phyloP scores from a whole-genome alignment of 2,329 filamentous ascomycete species.

The Diaporthe aspalathi region DNA sequence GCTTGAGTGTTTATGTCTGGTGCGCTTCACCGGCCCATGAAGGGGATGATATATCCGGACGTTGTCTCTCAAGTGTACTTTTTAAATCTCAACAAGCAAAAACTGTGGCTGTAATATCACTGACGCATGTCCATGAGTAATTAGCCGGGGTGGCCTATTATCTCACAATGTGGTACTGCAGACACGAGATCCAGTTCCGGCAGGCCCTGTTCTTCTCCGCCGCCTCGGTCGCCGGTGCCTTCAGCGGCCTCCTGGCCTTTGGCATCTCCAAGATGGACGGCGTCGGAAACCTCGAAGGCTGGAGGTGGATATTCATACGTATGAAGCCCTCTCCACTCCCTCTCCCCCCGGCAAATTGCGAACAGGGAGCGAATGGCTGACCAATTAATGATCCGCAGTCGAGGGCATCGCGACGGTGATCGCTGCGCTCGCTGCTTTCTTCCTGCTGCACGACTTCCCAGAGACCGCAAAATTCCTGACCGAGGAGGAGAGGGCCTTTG shows the following conservation, averaged over 20 bases:
- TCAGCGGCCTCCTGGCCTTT: conserved; percentile 70
- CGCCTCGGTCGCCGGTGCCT: conserved; percentile 82
- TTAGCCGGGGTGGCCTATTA: conserved; percentile 56
- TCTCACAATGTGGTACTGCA: conserved; percentile 69
- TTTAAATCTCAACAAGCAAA: too few species aligned
- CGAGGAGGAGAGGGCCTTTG: conserved; percentile 75
- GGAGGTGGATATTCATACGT: conserved; percentile 66
- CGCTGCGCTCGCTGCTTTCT: conserved; percentile 72
- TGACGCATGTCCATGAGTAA: neutral
- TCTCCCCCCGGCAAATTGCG: too few species aligned
- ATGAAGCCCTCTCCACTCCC: too few species aligned
- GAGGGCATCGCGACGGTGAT: conserved; percentile 62
- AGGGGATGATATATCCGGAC: too few species aligned
- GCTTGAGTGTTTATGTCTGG: conserved; percentile 60
- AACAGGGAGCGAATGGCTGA: too few species aligned
- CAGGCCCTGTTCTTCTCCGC: conserved; percentile 85
- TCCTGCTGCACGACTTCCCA: conserved; percentile 82
- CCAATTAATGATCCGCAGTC: too few species aligned
- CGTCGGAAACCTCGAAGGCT: conserved; percentile 58
- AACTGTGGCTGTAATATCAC: neutral
- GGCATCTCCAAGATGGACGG: conserved; percentile 61
- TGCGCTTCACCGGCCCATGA: conserved; percentile 40
- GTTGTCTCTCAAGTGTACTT: conserved; percentile 14
- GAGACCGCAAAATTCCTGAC: conserved; percentile 81
- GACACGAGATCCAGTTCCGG: conserved; percentile 65